phyloP scores from a whole-genome alignment of 2,329 filamentous ascomycete species.

The Eutypa lata region DNA sequence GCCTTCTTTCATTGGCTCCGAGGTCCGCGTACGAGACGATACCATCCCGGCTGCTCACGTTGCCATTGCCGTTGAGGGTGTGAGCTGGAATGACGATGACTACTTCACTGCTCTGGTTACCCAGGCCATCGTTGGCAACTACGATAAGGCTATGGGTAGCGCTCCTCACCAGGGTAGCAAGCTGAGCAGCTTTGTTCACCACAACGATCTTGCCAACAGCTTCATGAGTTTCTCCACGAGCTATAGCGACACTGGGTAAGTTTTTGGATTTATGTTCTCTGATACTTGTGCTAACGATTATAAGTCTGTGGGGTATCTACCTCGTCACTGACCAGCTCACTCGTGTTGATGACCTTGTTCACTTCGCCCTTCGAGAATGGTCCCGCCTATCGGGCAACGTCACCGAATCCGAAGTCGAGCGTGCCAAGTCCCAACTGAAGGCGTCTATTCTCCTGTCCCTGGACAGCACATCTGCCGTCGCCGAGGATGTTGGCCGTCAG shows the following conservation, averaged over 20 bases:
- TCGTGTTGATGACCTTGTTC: conserved; percentile 88
- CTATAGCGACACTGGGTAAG: conserved; percentile 98
- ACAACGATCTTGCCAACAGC: conserved; percentile 95
- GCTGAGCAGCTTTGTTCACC: conserved; percentile 90
- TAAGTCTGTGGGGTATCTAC: conserved; percentile 99
- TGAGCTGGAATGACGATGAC: conserved; percentile 98
- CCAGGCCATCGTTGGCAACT: conserved; percentile 99
- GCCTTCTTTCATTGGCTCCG: conserved; percentile 95
- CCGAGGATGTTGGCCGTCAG: conserved; percentile 97
- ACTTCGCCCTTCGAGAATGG: conserved; percentile 99
- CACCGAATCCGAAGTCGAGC: conserved; percentile 86
- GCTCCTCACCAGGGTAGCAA: conserved; percentile 97
- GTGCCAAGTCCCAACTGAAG: conserved; percentile 98
- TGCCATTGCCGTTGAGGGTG: conserved; percentile 96
- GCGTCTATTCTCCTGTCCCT: conserved; percentile 95
- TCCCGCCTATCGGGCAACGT: conserved; percentile 89
- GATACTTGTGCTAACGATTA: conserved; percentile 12
- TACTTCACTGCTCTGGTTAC: conserved; percentile 98
- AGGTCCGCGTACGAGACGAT: conserved; percentile 93
- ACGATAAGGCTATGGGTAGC: conserved; percentile 98
- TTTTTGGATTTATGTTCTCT: not conserved
- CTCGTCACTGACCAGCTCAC: conserved; percentile 87
- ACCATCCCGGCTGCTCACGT: conserved; percentile 96
- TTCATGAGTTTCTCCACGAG: conserved; percentile 99
- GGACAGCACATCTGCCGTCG: conserved; percentile 93